These are phyloP conservation scores for Skeletonema tropicum DNA, from an alignment of 108 stramenopile genomes.

Conservation along the genomic window DNA sequence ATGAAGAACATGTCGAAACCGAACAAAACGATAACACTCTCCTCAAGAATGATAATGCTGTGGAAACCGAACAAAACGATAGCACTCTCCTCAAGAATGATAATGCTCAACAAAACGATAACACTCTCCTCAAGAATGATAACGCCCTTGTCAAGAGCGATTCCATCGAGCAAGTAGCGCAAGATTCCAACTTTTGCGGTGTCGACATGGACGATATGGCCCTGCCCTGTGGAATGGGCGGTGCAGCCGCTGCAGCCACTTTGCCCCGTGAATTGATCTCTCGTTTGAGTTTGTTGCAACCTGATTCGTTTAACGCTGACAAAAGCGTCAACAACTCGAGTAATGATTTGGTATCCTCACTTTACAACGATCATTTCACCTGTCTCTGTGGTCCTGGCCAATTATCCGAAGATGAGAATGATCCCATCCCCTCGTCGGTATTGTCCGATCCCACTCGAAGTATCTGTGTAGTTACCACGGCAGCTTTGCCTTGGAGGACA, in stretches of 20 bases:
- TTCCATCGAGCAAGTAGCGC: background rate
- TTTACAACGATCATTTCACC: background rate
- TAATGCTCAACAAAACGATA: background rate
- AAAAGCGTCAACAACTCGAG: too few species aligned
- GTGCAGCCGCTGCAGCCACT: background rate
- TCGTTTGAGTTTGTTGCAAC: background rate
- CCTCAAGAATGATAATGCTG: too few species aligned
- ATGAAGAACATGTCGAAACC: background rate
- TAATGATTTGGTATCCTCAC: too few species aligned
- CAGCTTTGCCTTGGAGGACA: slow-evolving; percentile 79
- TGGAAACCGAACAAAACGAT: background rate
- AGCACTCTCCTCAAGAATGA: background rate
- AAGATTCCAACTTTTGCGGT: background rate
- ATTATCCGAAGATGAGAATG: slow-evolving; percentile 7
- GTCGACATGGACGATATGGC: background rate
- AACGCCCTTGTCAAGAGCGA: background rate
- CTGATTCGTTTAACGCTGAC: background rate
- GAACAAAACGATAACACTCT: background rate
- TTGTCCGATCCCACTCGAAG: slow-evolving; percentile 32
- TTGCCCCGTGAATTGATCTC: slow-evolving; percentile 7
- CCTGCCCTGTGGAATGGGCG: background rate
- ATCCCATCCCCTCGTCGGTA: slow-evolving; percentile 23
- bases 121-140: background rate
- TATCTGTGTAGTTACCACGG: slow-evolving; percentile 67
- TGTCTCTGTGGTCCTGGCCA: background rate